Base-by-base conservation (phyloP, 176 grass and related monocot species). In the Saccharum spontaneum region DNA sequence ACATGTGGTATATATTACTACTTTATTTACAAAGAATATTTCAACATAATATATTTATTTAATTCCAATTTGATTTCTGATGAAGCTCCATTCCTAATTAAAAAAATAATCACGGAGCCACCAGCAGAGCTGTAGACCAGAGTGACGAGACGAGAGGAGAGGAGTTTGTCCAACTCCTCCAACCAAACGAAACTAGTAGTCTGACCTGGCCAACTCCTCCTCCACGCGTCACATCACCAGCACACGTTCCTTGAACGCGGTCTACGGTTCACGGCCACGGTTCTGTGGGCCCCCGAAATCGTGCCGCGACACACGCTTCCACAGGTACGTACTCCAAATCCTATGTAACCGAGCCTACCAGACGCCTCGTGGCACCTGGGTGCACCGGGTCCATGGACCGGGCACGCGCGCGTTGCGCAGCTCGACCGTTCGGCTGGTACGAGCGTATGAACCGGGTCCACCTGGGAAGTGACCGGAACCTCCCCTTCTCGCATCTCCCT, bases 141-240 rank as follows among this genome's bases (percentile, higher is more conserved):
- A 28, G 49, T 15, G 48, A 50, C 13, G 15, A 55, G 17, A 54
- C 16, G 16, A 4, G 17, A 46, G 54, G 15, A 3, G 70, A 34
- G 73, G 71, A 66, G 67, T 83, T 79, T 69, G 80, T 10, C 37
- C 79, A 83, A 48, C 48, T 23, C n/a, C 30, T 64, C 78, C 48
- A 59, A 73, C 73, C 12, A 83, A 83, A 48, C 52, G 52, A 55
- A 22, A 78, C 18, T 1, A 6, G 2, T 18, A 60, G 61, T 75
- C 84, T 87, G 84, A 87, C 84, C 81, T 67, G 80, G 89, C 79
- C 75, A 83, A 79, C 60, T 8, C 1, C 16, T 34, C 67, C 3
- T 87, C 84, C 74, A 73, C 74, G 67, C 46, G 79, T 83, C 79
- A 71, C 82, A 65, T 72, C 67, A 66, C 14, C 15, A 3, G n/a